A percentile compares a stretch with the other conserved stretches of the same genome.
Conservation (phyloP, 108 stramenopile species). For the Cyclotella atomus region DNA sequence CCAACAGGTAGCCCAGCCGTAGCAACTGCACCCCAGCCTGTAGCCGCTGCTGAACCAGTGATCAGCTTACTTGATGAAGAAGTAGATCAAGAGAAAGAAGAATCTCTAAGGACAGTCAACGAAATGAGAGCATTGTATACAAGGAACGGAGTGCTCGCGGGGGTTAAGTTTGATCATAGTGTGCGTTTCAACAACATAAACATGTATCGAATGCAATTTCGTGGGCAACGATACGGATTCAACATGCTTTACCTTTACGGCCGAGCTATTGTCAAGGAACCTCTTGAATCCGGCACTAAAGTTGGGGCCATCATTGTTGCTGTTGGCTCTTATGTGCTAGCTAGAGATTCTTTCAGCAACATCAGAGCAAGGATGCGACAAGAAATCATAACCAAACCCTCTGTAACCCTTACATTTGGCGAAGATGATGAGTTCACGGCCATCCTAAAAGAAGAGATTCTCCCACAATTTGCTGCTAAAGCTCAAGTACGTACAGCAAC, state of each 20-base stretch:
- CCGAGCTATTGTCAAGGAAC: background rate
- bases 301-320: conserved; percentile 31
- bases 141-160: background rate
- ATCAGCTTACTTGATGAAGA: conserved; percentile 40
- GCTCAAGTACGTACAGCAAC: background rate
- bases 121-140: conserved; percentile 4
- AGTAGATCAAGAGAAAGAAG: conserved; percentile 20
- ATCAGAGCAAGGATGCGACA: conserved; percentile 8
- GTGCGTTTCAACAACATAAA: conserved; percentile 7
- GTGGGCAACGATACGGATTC: conserved; percentile 6
- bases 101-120: conserved; percentile 18
- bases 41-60: conserved; percentile 9
- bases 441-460: conserved; percentile 22
- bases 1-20: too few species aligned
- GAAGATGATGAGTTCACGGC: conserved; percentile 44
- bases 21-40: too few species aligned
- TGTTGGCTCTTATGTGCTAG: conserved; percentile 55
- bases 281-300: background rate
- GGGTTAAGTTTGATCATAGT: conserved; percentile 8
- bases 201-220: conserved; percentile 11
- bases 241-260: conserved; percentile 5
- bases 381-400: conserved; percentile 11
- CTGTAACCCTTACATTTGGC: conserved; percentile 32
- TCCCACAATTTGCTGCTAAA: conserved; percentile 6
- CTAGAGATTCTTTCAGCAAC: conserved; percentile 5